These are phyloP conservation scores for Dryas octopetala DNA, from an alignment of 306 rosid species.

Conservation along the genomic window DNA sequence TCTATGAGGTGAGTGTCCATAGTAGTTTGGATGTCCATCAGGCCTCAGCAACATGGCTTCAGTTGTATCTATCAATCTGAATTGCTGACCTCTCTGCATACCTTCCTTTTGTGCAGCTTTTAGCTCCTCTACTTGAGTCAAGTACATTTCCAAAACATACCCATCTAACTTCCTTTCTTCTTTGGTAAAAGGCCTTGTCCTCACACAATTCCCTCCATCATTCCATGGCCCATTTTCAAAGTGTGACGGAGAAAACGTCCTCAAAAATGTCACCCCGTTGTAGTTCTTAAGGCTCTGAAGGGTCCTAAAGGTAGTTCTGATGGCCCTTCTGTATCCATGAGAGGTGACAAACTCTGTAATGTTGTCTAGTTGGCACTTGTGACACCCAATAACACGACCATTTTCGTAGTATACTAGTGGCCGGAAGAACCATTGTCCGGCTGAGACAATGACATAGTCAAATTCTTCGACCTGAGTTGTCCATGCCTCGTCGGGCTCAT, in stretches of 20 bases:
- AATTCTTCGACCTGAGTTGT: conserved; percentile 41
- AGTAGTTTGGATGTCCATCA: conserved; percentile 85
- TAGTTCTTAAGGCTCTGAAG: conserved; percentile 39
- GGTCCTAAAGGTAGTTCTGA: conserved; percentile 53
- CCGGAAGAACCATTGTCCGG: conserved; percentile 92
- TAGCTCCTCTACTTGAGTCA: conserved; percentile 58
- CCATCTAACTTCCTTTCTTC: conserved; percentile 41
- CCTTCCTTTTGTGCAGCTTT: conserved; percentile 49
- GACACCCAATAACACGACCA: conserved; percentile 55
- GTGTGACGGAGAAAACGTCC: conserved; percentile 89
- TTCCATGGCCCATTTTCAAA: conserved; percentile 89
- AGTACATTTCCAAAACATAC: conserved; percentile 38
- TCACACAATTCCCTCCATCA: conserved; percentile 75
- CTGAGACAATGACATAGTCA: conserved; percentile 74
- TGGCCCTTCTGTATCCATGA: conserved; percentile 67
- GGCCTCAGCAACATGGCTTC: conserved; percentile 76
- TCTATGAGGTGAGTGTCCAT: conserved; percentile 44
- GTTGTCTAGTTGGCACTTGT: conserved; percentile 46
- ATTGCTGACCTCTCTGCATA: conserved; percentile 45
- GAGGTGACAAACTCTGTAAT: conserved; percentile 34
- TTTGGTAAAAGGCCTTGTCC: conserved; percentile 59
- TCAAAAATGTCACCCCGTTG: conserved; percentile 66
- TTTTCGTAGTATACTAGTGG: conserved; percentile 55
- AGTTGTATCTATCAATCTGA: conserved; percentile 60
- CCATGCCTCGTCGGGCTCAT: conserved; percentile 69